These are phyloP conservation scores for Candida vaughaniae DNA, from an alignment of 805 yeast genomes.

Conservation along the genomic window DNA sequence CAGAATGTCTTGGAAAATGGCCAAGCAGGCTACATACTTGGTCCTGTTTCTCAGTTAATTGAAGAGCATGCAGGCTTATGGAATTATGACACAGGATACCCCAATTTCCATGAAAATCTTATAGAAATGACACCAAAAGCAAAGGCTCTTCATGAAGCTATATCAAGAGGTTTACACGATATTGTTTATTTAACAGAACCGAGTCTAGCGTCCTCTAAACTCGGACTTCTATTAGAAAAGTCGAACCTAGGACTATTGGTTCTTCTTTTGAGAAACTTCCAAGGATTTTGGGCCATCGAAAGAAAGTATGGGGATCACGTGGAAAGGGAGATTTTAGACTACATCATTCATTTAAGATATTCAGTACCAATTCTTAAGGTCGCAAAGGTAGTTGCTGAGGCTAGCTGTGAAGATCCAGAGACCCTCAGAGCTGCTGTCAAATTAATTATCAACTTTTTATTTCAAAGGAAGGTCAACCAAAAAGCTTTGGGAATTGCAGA, in stretches of 20 bases:
- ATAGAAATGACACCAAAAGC: conserved; percentile 14
- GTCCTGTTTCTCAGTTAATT: conserved; percentile 46
- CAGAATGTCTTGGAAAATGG: conserved; percentile 40
- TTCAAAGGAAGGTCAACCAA: conserved; percentile 20
- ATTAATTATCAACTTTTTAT: conserved; percentile 27
- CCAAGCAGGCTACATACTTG: conserved; percentile 43
- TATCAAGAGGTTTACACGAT: conserved; percentile 30
- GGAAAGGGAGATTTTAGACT: conserved; percentile 52
- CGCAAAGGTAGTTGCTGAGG: conserved; percentile 32
- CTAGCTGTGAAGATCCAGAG: conserved; percentile 9
- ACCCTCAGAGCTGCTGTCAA: conserved; percentile 33
- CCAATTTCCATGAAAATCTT: conserved; percentile 23
- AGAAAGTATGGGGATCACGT: conserved; percentile 72
- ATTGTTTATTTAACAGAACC: conserved; percentile 16
- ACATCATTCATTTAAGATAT: conserved; percentile 48
- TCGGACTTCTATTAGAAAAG: conserved; percentile 19
- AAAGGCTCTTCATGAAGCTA: conserved; percentile 28
- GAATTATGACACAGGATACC: conserved; percentile 35
- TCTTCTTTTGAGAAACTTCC: conserved; percentile 52
- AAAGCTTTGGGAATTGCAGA: conserved; percentile 32
- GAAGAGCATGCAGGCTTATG: conserved; percentile 37
- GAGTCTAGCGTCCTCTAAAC: background rate
- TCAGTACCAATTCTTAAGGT: conserved; percentile 45
- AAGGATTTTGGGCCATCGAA: conserved; percentile 54
- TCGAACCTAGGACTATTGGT: conserved; percentile 42